phyloP scores from a whole-genome alignment of 441 rosid genomes.

The Melastoma candidum region DNA sequence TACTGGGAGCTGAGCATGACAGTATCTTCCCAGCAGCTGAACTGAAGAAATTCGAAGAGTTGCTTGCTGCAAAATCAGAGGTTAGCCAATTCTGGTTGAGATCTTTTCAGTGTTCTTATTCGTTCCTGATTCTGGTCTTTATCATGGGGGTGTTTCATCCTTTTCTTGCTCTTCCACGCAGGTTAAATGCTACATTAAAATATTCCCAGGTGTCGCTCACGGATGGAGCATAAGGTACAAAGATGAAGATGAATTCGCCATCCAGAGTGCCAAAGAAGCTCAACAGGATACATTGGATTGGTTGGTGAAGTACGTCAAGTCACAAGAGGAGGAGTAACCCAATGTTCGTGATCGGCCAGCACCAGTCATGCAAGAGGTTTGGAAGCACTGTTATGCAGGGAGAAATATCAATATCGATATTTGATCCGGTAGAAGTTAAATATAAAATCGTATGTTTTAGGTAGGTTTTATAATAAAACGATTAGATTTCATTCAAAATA shows the following conservation, averaged over 20 bases:
- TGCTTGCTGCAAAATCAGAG: not conserved
- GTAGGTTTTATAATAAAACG: no score
- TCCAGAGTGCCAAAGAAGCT: constrained; percentile 6
- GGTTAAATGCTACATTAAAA: constrained; percentile 1
- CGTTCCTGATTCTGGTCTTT: not conserved
- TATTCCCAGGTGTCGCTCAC: constrained; percentile 2
- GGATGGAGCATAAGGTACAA: constrained; percentile 7
- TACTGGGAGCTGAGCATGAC: constrained; percentile 4
- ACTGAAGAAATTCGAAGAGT: not conserved
- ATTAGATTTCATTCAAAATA: no score
- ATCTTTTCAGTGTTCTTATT: no score
- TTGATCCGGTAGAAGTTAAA: no score
- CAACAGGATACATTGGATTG: constrained; percentile 1
- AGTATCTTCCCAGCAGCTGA: not conserved
- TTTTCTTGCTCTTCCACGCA: not conserved
- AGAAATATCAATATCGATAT: no score
- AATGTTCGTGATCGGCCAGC: no score
- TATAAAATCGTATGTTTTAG: no score
- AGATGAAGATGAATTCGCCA: not conserved
- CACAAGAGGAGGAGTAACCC: no score
- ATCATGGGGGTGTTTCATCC: not conserved
- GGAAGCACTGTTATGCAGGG: no score
- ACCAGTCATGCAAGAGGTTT: no score
- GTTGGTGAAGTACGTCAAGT: constrained; percentile 8
- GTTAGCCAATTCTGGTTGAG: not conserved